Conservation (phyloP, 2,329 filamentous ascomycete genomes). For the Neopestalotiopsis rosae region DNA sequence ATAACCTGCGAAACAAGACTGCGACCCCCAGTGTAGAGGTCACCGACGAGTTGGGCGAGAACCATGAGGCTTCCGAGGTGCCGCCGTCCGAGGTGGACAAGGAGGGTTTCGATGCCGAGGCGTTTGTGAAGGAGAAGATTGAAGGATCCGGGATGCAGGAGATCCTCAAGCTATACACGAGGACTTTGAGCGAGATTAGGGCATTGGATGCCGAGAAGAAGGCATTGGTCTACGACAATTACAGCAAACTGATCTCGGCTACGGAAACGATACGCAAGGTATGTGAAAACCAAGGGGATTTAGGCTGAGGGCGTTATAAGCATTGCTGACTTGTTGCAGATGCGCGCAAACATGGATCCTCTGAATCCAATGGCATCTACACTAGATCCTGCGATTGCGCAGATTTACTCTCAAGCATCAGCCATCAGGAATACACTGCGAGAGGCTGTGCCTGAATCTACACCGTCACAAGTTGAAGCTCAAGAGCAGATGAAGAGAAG, state of each 20-base stretch:
- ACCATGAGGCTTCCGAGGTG: constrained; percentile 57
- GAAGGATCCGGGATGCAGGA: constrained; percentile 69
- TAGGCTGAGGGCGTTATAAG: neutral
- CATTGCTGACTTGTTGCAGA: constrained; percentile 45
- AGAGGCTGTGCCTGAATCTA: constrained; percentile 51
- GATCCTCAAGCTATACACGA: constrained; percentile 72
- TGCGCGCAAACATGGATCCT: constrained; percentile 83
- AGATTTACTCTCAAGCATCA: constrained; percentile 70
- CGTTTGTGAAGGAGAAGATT: constrained; percentile 68
- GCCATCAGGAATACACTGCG: constrained; percentile 59
- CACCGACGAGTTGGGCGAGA: constrained; percentile 44
- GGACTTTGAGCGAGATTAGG: constrained; percentile 79
- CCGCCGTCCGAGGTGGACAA: constrained; percentile 75
- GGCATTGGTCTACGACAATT: constrained; percentile 97
- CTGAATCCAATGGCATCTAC: constrained; percentile 76
- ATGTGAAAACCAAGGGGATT: constrained; percentile 20
- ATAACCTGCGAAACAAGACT: constrained; percentile 71
- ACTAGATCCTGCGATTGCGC: constrained; percentile 73
- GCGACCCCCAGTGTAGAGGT: constrained; percentile 47
- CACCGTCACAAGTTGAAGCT: constrained; percentile 43
- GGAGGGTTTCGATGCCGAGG: constrained; percentile 73
- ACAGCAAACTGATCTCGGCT: constrained; percentile 93
- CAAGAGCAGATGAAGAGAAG: constrained; percentile 40
- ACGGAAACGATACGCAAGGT: constrained; percentile 92
- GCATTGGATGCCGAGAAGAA: constrained; percentile 96